Evolutionary conservation across 192 early-diverging fungal genomes (phyloP).

Genomic region (Coemansia sp.): DNA sequence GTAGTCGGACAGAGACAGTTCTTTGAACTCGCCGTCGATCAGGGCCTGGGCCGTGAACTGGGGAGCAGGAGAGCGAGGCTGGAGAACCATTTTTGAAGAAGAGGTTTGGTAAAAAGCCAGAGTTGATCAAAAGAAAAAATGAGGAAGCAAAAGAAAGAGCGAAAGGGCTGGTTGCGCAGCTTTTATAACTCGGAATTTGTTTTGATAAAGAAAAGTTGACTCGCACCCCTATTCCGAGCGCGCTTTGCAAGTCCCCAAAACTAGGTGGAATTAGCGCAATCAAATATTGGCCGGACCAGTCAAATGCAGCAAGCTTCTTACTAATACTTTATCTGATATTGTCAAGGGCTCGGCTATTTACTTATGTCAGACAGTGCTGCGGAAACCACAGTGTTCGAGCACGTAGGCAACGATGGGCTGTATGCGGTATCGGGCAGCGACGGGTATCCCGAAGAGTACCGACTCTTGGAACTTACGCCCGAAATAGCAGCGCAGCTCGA

Average conservation of each 20-base stretch:
- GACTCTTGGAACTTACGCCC: slow-evolving; percentile 42
- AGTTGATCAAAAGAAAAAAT: neutral
- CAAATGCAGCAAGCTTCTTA: neutral
- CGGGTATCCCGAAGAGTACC: slow-evolving; percentile 47
- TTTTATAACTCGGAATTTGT: neutral
- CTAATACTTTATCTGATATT: slow-evolving; percentile 5
- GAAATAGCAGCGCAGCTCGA: slow-evolving; percentile 41
- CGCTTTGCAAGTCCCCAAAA: neutral
- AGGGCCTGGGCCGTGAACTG: slow-evolving; percentile 66
- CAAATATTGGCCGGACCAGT: neutral
- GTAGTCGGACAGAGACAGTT: slow-evolving; percentile 64
- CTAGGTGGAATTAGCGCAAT: neutral
- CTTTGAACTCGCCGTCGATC: slow-evolving; percentile 67
- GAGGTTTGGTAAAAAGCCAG: neutral
- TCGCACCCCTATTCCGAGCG: neutral
- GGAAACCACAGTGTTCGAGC: neutral
- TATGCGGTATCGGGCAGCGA: slow-evolving; percentile 26
- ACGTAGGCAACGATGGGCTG: no score
- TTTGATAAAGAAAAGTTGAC: neutral
- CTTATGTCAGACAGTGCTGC: slow-evolving; percentile 5
- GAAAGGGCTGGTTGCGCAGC: neutral
- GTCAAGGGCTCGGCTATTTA: slow-evolving; percentile 7
- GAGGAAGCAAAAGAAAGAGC: neutral
- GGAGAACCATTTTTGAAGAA: slow-evolving; percentile 46
- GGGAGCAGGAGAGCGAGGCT: slow-evolving; percentile 59